Percentiles rank a stretch among this genome's conserved stretches.
These are phyloP conservation scores for Boletus reticulatus DNA, from an alignment of 768 basidiomycete genomes.

Conservation along the genomic window DNA sequence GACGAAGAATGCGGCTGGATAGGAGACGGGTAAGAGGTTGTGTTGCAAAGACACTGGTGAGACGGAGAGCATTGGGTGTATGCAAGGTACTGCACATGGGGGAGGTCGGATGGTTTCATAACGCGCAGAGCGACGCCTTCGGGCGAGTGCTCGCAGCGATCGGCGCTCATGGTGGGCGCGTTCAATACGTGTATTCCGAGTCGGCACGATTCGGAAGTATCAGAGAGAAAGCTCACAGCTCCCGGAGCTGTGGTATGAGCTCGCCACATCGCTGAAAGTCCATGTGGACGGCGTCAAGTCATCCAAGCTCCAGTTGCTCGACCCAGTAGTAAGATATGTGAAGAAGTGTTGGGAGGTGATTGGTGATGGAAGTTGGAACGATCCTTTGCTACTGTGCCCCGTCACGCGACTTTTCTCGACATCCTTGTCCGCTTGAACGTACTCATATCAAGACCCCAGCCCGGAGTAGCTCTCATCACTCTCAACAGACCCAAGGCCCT, in stretches of 20 bases:
- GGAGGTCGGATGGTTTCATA: conserved; percentile 30
- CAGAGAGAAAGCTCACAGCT: neutral
- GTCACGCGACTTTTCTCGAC: conserved; percentile 31
- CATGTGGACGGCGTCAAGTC: too few species aligned
- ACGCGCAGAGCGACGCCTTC: conserved; percentile 18
- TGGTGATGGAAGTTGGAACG: too few species aligned
- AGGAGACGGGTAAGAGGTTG: conserved; percentile 25
- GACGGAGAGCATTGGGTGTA: neutral
- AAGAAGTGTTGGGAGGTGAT: too few species aligned
- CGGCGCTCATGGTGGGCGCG: conserved; percentile 7
- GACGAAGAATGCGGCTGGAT: conserved; percentile 31
- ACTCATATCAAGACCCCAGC: conserved; percentile 64
- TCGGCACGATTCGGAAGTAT: conserved; percentile 21
- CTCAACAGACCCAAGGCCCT: conserved; percentile 88
- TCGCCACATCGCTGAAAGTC: neutral
- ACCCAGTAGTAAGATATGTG: too few species aligned
- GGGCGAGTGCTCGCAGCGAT: neutral
- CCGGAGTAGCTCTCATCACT: conserved; percentile 74
- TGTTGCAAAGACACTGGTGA: conserved; percentile 13
- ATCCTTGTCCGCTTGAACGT: conserved; percentile 44
- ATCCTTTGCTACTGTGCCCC: too few species aligned
- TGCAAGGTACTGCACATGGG: conserved; percentile 18
- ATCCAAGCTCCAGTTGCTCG: too few species aligned
- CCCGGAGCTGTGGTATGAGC: too few species aligned
- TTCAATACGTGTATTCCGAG: neutral